Conservation (phyloP, 2,329 filamentous ascomycete species). For the Sphaceloma murrayae region DNA sequence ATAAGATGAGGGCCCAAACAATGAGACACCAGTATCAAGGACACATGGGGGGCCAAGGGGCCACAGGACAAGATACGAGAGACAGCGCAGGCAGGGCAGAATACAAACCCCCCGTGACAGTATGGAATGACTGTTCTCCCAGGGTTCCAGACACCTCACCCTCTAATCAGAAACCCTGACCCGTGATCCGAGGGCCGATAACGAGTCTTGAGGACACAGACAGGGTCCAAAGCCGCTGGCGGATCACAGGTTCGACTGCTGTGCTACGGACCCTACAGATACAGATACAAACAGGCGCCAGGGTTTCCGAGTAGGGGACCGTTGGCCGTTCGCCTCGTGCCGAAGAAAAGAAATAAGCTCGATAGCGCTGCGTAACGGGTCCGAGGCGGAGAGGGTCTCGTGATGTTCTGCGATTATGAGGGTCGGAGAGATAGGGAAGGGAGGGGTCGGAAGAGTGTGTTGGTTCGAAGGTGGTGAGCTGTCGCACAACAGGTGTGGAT, state of each 20-base stretch:
- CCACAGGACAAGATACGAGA: conserved; percentile 2
- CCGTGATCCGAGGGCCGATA: too few species aligned
- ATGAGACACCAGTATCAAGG: conserved; percentile 5
- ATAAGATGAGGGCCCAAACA: background rate
- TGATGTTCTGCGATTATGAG: background rate
- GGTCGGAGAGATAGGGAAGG: conserved; percentile 8
- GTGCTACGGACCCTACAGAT: conserved; percentile 11
- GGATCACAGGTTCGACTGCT: conserved; percentile 11
- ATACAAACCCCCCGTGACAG: conserved; percentile 11
- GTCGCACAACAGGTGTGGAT: background rate
- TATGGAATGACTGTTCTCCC: conserved; percentile 9
- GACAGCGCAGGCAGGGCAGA: background rate
- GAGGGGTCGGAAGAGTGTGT: too few species aligned
- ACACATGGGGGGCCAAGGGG: conserved; percentile 1
- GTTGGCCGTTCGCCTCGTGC: conserved; percentile 1
- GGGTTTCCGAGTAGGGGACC: background rate
- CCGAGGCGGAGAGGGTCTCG: conserved; percentile 4
- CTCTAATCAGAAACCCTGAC: conserved; percentile 1
- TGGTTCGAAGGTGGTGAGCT: conserved; percentile 9
- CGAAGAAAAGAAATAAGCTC: conserved; percentile 8
- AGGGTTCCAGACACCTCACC: background rate
- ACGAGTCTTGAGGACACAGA: too few species aligned
- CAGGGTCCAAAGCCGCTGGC: conserved; percentile 14
- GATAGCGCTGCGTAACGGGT: conserved; percentile 6
- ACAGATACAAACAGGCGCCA: too few species aligned